phyloP scores from a whole-genome alignment of 83 land plant genomes.

The Picea mariana region DNA sequence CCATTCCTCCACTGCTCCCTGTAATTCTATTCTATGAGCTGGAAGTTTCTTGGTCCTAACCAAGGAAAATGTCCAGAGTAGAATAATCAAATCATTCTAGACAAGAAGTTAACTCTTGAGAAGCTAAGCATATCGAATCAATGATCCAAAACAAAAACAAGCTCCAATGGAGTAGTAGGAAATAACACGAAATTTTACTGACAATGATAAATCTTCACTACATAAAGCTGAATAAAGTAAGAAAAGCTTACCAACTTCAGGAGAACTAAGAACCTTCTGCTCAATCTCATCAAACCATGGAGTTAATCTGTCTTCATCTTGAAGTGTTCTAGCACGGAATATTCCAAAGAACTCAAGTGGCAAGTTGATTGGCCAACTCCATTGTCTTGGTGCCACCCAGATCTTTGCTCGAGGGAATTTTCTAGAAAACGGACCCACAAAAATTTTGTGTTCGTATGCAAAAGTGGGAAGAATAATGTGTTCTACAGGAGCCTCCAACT shows the following conservation, averaged over 20 bases:
- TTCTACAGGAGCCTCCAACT: constrained; percentile 90
- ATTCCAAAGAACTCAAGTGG: constrained; percentile 98
- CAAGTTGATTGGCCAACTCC: constrained; percentile 99
- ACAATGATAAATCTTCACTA: background rate
- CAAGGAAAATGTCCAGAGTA: background rate
- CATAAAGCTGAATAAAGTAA: background rate
- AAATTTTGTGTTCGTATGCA: constrained; percentile 98
- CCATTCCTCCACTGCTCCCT: background rate
- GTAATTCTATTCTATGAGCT: background rate
- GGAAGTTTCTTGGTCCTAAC: background rate
- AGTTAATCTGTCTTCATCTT: constrained; percentile 63
- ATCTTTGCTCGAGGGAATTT: constrained; percentile 88
- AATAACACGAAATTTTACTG: background rate
- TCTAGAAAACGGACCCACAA: constrained; percentile 98
- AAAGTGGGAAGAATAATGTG: constrained; percentile 93
- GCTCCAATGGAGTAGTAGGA: background rate
- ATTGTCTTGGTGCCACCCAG: constrained; percentile 99
- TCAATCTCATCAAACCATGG: constrained; percentile 98
- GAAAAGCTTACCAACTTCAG: constrained; percentile 86
- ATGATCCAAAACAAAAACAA: background rate
- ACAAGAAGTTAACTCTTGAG: background rate
- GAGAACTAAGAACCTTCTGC: constrained; percentile 91
- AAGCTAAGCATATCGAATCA: background rate
- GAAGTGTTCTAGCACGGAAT: constrained; percentile 69
- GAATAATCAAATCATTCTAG: background rate